Conservation (phyloP, 1,139 yeast species). For the Trichomonascaceae sp. region DNA sequence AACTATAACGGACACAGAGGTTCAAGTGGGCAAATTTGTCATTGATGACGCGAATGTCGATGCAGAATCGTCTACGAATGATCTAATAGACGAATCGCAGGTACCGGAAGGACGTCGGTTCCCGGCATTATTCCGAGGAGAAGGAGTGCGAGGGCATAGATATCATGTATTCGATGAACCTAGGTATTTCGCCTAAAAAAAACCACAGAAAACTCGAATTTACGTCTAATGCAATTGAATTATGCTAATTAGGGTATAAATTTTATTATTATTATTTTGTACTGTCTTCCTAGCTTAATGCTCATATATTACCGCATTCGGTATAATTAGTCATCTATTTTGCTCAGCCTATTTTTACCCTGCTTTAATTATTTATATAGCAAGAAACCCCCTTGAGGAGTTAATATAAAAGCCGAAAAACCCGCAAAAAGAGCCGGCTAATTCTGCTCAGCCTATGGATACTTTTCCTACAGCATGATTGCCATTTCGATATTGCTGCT, state of each 20-base stretch:
- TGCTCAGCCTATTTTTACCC: not conserved
- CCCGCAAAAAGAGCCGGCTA: not conserved
- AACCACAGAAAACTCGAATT: not conserved
- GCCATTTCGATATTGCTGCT: not conserved
- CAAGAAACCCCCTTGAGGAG: not conserved
- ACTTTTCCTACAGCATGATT: not conserved
- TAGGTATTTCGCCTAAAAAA: conserved; percentile 48
- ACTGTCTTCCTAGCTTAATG: too few species aligned
- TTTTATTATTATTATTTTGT: not conserved
- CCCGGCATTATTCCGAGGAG: conserved; percentile 83
- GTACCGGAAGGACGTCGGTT: conserved; percentile 63
- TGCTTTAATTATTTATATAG: not conserved
- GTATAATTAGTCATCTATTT: not conserved
- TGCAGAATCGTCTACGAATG: conserved; percentile 32
- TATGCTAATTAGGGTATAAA: not conserved
- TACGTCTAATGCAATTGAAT: too few species aligned
- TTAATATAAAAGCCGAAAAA: not conserved
- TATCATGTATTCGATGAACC: conserved; percentile 94
- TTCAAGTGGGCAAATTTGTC: conserved; percentile 90
- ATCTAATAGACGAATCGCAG: conserved; percentile 49
- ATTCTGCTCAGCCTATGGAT: not conserved
- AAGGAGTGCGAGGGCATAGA: conserved; percentile 88
- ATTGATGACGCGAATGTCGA: conserved; percentile 46
- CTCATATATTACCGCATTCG: not conserved
- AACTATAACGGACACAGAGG: conserved; percentile 92